Conservation (phyloP, 371 early-diverging fungal species). For the Mortierella sp. region DNA sequence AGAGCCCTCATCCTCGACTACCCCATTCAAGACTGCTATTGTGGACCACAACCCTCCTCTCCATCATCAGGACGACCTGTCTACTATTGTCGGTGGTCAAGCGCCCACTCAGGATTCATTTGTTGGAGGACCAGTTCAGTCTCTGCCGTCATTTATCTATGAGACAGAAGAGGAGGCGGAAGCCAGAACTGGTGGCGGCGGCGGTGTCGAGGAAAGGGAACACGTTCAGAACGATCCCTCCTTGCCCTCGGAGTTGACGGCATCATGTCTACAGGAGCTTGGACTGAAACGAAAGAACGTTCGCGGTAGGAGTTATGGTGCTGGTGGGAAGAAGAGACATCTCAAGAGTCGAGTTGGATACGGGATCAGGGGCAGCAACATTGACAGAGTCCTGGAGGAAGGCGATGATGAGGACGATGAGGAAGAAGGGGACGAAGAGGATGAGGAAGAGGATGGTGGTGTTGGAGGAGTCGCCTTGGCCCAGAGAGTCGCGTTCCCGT, state of each 20-base stretch:
- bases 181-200: neutral
- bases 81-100: constrained; percentile 32
- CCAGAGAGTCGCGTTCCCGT: constrained; percentile 24
- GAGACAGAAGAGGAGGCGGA: constrained; percentile 1
- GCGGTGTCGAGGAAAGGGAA: neutral
- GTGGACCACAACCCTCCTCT: neutral
- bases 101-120: constrained; percentile 33
- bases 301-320: neutral
- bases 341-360: neutral
- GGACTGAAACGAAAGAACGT: constrained; percentile 28
- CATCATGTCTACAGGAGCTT: constrained; percentile 33
- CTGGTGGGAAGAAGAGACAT: neutral
- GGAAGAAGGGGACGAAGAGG: constrained; percentile 3
- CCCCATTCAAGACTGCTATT: neutral
- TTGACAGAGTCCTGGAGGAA: constrained; percentile 1
- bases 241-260: constrained; percentile 25
- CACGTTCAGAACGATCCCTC: constrained; percentile 14
- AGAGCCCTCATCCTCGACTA: neutral
- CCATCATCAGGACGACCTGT: constrained; percentile 15
- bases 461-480: constrained; percentile 15
- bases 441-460: neutral
- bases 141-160: constrained; percentile 17
- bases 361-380: neutral
- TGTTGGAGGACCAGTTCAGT: neutral
- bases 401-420: neutral